phyloP scores from a whole-genome alignment of 208 protist species.

The Crithidia acanthocephali region DNA sequence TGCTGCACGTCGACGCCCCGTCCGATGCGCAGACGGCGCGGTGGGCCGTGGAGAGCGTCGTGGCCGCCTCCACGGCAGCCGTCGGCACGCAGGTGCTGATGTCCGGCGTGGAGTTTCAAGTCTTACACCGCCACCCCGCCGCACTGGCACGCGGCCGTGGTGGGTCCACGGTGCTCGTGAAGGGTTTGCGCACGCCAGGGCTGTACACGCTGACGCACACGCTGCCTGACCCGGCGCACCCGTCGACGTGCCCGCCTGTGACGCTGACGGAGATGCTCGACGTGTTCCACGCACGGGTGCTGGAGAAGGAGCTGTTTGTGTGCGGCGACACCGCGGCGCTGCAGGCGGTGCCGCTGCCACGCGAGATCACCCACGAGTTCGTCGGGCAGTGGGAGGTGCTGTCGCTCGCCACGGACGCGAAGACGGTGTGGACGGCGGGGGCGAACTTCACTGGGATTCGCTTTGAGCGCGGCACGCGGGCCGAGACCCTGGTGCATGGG shows the following conservation, averaged over 20 bases:
- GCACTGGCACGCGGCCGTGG: constrained; percentile 44
- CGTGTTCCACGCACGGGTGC: constrained; percentile 76
- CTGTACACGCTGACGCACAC: constrained; percentile 77
- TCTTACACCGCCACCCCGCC: constrained; percentile 44
- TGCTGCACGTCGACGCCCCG: constrained; percentile 73
- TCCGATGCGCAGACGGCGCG: constrained; percentile 24
- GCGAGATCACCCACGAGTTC: constrained; percentile 67
- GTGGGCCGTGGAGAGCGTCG: constrained; percentile 50
- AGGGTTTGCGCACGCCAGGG: constrained; percentile 60
- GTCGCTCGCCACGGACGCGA: constrained; percentile 62
- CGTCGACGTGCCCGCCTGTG: constrained; percentile 63
- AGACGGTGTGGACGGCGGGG: constrained; percentile 55
- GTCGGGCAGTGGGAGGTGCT: constrained; percentile 84
- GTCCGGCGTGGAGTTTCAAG: constrained; percentile 51
- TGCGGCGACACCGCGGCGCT: constrained; percentile 72
- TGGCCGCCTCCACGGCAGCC: constrained; percentile 32
- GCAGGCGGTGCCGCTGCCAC: constrained; percentile 68
- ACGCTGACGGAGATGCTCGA: constrained; percentile 63
- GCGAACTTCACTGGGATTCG: constrained; percentile 67
- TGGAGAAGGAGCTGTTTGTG: constrained; percentile 65
- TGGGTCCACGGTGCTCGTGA: constrained; percentile 66
- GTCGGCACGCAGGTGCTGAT: constrained; percentile 51
- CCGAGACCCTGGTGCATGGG: constrained; percentile 64
- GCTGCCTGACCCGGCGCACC: constrained; percentile 69
- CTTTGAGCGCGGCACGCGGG: constrained; percentile 52